Conservation (phyloP, 2,329 filamentous ascomycete species). For the Colletotrichum falcatum region DNA sequence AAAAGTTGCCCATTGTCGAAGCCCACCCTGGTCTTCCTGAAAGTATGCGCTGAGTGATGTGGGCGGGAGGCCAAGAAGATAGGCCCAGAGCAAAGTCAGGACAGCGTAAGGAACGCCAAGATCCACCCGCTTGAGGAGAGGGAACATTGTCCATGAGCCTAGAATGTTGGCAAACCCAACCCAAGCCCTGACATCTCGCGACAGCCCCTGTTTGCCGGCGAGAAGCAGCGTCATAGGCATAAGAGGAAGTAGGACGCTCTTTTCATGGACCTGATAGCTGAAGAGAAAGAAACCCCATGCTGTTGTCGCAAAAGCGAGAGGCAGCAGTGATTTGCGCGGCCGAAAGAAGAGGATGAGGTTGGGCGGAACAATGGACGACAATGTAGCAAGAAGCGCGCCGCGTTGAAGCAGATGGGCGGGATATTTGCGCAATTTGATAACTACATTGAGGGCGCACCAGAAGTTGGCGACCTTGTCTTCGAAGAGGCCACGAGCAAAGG, state of each 20-base stretch:
- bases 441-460: slow-evolving; percentile 92
- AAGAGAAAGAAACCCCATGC: slow-evolving; percentile 99
- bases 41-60: slow-evolving; percentile 78
- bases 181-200: slow-evolving; percentile 84
- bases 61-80: slow-evolving; percentile 88
- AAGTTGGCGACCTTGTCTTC: slow-evolving; percentile 99
- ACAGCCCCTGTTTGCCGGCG: slow-evolving; percentile 81
- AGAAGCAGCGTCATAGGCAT: slow-evolving; percentile 93
- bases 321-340: slow-evolving; percentile 81
- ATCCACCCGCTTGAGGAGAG: slow-evolving; percentile 86
- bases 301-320: slow-evolving; percentile 82
- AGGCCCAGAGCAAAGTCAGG: slow-evolving; percentile 89
- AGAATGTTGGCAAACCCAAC: slow-evolving; percentile 95
- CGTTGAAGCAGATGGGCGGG: slow-evolving; percentile 79
- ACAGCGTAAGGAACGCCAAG: slow-evolving; percentile 87
- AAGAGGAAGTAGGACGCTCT: slow-evolving; percentile 91
- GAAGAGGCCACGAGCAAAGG: slow-evolving; percentile 94
- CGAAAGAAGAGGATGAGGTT: slow-evolving; percentile 83
- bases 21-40: slow-evolving; percentile 58
- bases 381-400: slow-evolving; percentile 79
- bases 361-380: slow-evolving; percentile 81
- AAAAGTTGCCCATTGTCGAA: slow-evolving; percentile 69
- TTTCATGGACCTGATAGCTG: slow-evolving; percentile 98
- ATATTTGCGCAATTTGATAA: slow-evolving; percentile 86
- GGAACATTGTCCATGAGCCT: slow-evolving; percentile 93